Evolutionary conservation across 2,329 filamentous ascomycete genomes (phyloP), one percentile per base, ranked within the genome.

Genomic region (Paraphoma chrysanthemicola): DNA sequence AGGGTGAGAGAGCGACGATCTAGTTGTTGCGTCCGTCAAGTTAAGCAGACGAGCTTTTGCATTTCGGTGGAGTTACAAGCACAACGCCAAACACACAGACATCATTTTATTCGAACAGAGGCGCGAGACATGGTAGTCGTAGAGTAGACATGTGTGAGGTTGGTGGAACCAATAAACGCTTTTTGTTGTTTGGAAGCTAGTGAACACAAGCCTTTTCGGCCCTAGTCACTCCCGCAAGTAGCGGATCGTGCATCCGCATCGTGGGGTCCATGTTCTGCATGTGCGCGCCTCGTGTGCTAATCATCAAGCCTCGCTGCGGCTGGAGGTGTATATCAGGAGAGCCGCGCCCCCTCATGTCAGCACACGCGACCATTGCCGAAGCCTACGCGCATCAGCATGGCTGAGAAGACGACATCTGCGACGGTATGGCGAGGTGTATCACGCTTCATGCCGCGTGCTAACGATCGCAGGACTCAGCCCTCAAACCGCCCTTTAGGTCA

Each of bases 401-500:
- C 48, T 60, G 57, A 64, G n/a, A 65, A 64, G 36, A 55, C 52
- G 11, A 44, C 47, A 3, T 8, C 56, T 14, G 41, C 51, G 4
- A 38, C 39, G 23, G 54, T 63, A 55, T 9, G 46, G 51, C 47
- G 12, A 41, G 11, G 33, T 12, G 23, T 36, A 29, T 30, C 18
- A 23, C 8, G n/a, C n/a, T 23, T 9, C 3, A 18, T 29, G 12
- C 16, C 14, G 18, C 30, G 10, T 51, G 30, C 56, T 62, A 18
- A 54, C 38, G 14, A 8, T 17, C 12, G 44, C 50, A 63, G 56
- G 47, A 29, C 11, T 38, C 18, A 6, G 28, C 23, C 6, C 57
- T 67, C 39, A 59, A 53, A 8, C 67, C 70, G 7, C 72, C 72
- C 4, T 75, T 75, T 53, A 46, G 61, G n/a, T 18, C 51, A 7